phyloP scores from a whole-genome alignment of 805 yeast genomes.

The Spathaspora girioi region DNA sequence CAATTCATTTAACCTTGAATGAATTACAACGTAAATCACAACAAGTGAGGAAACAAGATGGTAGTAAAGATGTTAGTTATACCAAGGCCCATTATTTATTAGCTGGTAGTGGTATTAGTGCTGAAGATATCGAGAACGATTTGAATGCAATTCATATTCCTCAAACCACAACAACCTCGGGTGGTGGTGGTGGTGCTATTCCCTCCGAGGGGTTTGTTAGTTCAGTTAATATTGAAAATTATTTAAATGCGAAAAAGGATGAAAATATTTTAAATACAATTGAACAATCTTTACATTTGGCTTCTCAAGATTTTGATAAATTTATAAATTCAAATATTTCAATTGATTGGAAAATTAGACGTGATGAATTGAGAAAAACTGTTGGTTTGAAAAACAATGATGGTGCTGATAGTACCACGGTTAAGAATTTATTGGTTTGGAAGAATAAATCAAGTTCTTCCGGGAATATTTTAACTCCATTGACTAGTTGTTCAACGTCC shows the following conservation, averaged over 20 bases:
- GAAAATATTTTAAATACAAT: conserved; percentile 80
- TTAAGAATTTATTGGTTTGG: conserved; percentile 29
- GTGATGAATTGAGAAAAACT: conserved; percentile 67
- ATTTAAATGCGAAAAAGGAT: conserved; percentile 67
- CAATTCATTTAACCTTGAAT: conserved; percentile 73
- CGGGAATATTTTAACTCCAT: conserved; percentile 31
- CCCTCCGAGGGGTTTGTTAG: background rate
- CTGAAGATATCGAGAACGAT: conserved; percentile 74
- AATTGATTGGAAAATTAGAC: conserved; percentile 80
- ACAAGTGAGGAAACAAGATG: conserved; percentile 43
- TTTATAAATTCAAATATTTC: conserved; percentile 70
- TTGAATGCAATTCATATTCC: conserved; percentile 30
- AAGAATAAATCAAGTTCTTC: conserved; percentile 25
- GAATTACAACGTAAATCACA: conserved; percentile 73
- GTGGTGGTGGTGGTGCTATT: background rate
- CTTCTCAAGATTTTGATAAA: conserved; percentile 79
- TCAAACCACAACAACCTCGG: background rate
- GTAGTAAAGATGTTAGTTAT: conserved; percentile 35
- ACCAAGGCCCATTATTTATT: conserved; percentile 83
- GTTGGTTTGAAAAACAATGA: conserved; percentile 46
- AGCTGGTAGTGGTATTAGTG: conserved; percentile 84
- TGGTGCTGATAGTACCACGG: conserved; percentile 5
- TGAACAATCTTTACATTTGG: conserved; percentile 69
- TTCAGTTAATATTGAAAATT: conserved; percentile 49
- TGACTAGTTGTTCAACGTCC: conserved; percentile 12